Evolutionary conservation across 768 basidiomycete species (phyloP), one percentile per base, ranked within the genome.

Genomic region (Pleurotus tuoliensis): DNA sequence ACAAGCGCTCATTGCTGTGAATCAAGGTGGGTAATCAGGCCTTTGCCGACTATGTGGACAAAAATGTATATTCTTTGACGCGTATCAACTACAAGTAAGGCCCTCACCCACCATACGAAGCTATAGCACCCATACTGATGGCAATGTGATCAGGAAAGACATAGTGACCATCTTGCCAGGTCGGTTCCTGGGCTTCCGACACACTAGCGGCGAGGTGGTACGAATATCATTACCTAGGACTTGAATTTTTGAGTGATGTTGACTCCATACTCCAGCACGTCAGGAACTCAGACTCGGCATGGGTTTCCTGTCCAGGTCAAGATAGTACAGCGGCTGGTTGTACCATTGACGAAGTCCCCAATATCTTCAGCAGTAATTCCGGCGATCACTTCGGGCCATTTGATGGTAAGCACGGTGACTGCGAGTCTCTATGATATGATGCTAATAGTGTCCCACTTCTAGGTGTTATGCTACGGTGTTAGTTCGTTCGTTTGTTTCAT

Each of bases 41-140:
- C 1, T 88, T 86, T 59, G 84, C 84, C 0, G 60, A 84, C 62
- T 84, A 82, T 60, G 79, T 86, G 48, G 83, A 86, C 58, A 70
- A 76, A 5, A 67, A 81, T 51, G 37, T 76, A 12, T 47, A 46
- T 43, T 53, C 68, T 9, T 59, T 87, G 47, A 82, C 78, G 0
- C 85, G 82, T 61, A 80, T 88, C 60, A 87, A 83, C 63, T 86
- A 88, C 69, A 75, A 67, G 76, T 75, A 39, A 56, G 73, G 67
- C 50, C 4, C 0, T 11, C 30, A 34, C 30, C 3, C 3, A 34
- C 11, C 3, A 8, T 9, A 11, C 11, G 8, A 34, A 2, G 30
- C 30, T 34, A 34, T 34, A 34, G 30, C 11, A 5, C 24, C 24
- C 30, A 34, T 34, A 8, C 11, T 34, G 11, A 34, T 11, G 30